phyloP scores from a whole-genome alignment of 2,329 filamentous ascomycete species.

The Penicillium sp. region DNA sequence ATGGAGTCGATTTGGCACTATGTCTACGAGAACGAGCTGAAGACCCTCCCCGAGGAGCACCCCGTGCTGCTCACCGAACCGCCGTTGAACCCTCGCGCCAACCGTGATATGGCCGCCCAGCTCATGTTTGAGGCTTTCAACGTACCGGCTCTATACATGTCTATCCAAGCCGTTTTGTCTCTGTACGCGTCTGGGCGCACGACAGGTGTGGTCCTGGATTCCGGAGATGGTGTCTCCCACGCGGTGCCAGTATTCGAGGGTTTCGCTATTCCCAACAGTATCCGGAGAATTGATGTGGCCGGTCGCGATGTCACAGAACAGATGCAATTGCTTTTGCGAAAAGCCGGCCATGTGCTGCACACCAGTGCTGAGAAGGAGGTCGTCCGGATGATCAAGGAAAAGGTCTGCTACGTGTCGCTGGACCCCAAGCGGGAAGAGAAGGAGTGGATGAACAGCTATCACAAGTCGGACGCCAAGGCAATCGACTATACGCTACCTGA shows the following conservation, averaged over 20 bases:
- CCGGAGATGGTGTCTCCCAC: conserved; percentile 94
- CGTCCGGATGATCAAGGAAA: conserved; percentile 96
- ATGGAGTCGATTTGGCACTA: conserved; percentile 99
- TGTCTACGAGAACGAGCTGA: conserved; percentile 92
- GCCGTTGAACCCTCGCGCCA: conserved; percentile 90
- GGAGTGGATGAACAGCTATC: conserved; percentile 76
- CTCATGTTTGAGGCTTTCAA: conserved; percentile 99
- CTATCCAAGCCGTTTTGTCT: conserved; percentile 94
- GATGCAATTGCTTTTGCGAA: conserved; percentile 85
- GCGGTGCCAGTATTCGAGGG: conserved; percentile 97
- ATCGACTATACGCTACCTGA: conserved; percentile 90
- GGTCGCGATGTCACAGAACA: conserved; percentile 96
- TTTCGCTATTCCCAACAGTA: conserved; percentile 94
- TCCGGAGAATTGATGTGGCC: conserved; percentile 92
- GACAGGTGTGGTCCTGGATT: conserved; percentile 92
- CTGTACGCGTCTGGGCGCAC: conserved; percentile 95
- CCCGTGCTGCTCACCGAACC: conserved; percentile 95
- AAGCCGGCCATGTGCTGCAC: conserved; percentile 92
- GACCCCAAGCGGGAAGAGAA: conserved; percentile 95
- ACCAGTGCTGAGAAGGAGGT: conserved; percentile 99
- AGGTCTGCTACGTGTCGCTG: conserved; percentile 84
- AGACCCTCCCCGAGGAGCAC: conserved; percentile 98
- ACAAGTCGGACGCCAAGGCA: conserved; percentile 76
- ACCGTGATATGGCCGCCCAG: conserved; percentile 94
- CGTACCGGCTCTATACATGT: conserved; percentile 92